A percentile compares a stretch with the other conserved stretches of the same genome.
These are phyloP conservation scores for Leucosporidium yakuticum DNA, from an alignment of 768 basidiomycete genomes.

Conservation along the genomic window DNA sequence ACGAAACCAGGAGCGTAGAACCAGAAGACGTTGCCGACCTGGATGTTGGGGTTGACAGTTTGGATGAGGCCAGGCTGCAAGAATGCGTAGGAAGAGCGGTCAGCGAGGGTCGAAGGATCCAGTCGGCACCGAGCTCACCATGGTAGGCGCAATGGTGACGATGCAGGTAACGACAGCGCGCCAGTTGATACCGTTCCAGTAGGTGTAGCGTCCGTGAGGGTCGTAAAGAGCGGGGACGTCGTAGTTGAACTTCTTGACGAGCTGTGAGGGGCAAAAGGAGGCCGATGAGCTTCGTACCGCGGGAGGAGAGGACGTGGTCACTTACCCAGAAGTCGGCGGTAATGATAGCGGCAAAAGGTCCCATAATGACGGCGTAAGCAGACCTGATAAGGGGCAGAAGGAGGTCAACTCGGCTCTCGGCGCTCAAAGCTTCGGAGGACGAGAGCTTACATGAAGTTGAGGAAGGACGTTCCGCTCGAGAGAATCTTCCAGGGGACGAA, in stretches of 20 bases:
- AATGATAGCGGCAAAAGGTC: conserved; percentile 50
- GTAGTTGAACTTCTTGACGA: conserved; percentile 55
- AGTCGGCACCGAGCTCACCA: background rate
- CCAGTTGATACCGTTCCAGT: background rate
- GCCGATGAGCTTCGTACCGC: too few relatives aligned
- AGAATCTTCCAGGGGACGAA: conserved; percentile 55
- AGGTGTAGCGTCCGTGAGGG: conserved; percentile 53
- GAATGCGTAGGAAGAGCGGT: too few relatives aligned
- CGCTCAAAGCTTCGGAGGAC: background rate
- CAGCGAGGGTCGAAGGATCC: too few relatives aligned
- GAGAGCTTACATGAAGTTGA: too few relatives aligned
- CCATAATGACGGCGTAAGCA: conserved; percentile 78
- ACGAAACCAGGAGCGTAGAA: conserved; percentile 22
- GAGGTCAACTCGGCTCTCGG: background rate
- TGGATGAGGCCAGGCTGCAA: conserved; percentile 55
- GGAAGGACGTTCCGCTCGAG: too few relatives aligned
- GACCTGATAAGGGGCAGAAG: conserved; percentile 49
- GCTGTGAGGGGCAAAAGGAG: conserved; percentile 42
- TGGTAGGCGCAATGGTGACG: background rate
- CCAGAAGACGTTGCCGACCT: conserved; percentile 49
- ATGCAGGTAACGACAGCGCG: background rate
- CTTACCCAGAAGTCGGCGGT: conserved; percentile 49
- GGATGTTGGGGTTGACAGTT: conserved; percentile 62
- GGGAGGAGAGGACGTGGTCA: too few relatives aligned
- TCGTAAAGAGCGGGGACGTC: conserved; percentile 65